phyloP scores from a whole-genome alignment of 83 land plant species.

The Diphasiastrum complanatum region DNA sequence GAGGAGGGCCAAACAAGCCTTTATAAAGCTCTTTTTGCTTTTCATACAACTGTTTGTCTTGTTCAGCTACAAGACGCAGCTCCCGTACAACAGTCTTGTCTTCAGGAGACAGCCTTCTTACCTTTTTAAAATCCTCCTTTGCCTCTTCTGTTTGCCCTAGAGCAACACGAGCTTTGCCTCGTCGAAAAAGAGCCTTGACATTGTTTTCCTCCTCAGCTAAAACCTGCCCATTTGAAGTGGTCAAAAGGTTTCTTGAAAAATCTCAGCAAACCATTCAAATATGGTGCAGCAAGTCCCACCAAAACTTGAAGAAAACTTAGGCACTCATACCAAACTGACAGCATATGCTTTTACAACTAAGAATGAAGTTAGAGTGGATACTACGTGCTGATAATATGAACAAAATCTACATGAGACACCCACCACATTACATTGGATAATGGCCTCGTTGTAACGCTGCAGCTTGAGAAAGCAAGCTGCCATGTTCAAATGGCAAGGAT shows the following conservation, averaged over 20 bases:
- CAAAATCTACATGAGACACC: conserved; percentile 14
- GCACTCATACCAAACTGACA: background rate
- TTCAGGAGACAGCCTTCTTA: conserved; percentile 57
- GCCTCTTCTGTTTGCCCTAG: conserved; percentile 89
- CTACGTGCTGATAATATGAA: background rate
- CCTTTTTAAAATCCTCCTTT: conserved; percentile 74
- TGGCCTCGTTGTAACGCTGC: conserved; percentile 80
- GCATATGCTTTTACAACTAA: background rate
- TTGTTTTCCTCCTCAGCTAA: conserved; percentile 83
- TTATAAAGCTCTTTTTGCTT: conserved; percentile 93
- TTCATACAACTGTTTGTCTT: conserved; percentile 74
- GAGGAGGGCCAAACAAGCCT: conserved; percentile 75
- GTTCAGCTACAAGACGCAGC: conserved; percentile 58
- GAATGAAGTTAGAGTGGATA: background rate
- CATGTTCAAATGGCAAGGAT: conserved; percentile 96
- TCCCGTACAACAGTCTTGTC: conserved; percentile 76
- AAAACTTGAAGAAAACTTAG: background rate
- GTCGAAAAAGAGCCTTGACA: conserved; percentile 76
- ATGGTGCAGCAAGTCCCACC: background rate
- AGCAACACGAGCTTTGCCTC: conserved; percentile 90
- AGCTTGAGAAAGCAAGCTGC: conserved; percentile 86
- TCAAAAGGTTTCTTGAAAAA: background rate
- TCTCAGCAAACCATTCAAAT: background rate
- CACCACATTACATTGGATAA: conserved; percentile 83
- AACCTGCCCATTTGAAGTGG: conserved; percentile 38